phyloP scores from a whole-genome alignment of 768 basidiomycete species.

The Neoboletus brunneissimus region DNA sequence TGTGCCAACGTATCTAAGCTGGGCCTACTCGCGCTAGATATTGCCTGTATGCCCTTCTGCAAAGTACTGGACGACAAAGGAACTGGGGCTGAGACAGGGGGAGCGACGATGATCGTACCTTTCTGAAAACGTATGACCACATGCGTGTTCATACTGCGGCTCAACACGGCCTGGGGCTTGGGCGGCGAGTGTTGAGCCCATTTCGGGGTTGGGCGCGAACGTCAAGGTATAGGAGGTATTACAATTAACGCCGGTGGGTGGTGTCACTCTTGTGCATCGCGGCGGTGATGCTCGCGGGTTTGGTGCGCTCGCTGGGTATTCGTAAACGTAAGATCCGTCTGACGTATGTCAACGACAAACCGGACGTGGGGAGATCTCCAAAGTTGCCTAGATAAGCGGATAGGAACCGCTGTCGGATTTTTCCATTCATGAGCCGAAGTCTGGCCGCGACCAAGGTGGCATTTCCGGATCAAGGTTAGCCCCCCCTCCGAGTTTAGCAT shows the following conservation, averaged over 20 bases:
- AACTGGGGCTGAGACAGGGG: conserved; percentile 35
- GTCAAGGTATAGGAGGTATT: conserved; percentile 42
- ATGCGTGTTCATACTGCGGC: conserved; percentile 30
- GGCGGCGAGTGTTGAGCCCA: conserved; percentile 29
- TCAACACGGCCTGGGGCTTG: conserved; percentile 39
- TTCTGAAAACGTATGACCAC: conserved; percentile 42
- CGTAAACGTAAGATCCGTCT: conserved; percentile 47
- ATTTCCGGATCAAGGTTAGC: background rate
- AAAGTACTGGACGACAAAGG: conserved; percentile 34
- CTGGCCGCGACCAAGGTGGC: background rate
- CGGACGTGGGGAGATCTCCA: background rate
- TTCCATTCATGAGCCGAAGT: background rate
- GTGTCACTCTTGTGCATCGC: conserved; percentile 41
- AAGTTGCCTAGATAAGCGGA: background rate
- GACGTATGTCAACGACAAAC: background rate
- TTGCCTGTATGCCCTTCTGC: conserved; percentile 32
- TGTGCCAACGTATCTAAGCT: conserved; percentile 34
- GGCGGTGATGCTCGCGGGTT: conserved; percentile 38
- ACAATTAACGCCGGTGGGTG: conserved; percentile 43
- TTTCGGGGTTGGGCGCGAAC: conserved; percentile 27
- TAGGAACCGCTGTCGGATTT: background rate
- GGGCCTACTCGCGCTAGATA: conserved; percentile 35
- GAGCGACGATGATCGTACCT: conserved; percentile 40
- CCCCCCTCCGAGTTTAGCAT: background rate
- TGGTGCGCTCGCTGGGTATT: conserved; percentile 41